phyloP scores from a whole-genome alignment of 1,284 basidiomycete genomes.

The Austroboletus novae-zelandiae region DNA sequence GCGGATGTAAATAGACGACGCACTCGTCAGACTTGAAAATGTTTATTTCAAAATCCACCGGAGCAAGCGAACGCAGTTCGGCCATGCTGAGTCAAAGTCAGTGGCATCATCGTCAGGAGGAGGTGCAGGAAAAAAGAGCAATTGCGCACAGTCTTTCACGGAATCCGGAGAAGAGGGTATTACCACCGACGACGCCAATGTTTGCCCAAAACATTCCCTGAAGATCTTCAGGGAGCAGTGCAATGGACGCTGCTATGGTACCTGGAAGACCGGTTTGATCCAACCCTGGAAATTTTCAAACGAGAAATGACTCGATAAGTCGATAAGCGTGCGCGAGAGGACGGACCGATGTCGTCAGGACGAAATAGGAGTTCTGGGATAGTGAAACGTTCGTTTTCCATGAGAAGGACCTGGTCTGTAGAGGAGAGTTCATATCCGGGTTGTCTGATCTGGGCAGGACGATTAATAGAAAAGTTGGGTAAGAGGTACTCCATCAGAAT shows the following conservation, averaged over 20 bases:
- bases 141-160: conserved; percentile 66
- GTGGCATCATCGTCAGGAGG: conserved; percentile 5
- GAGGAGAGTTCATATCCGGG: conserved; percentile 51
- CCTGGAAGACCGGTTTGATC: conserved; percentile 78
- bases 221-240: conserved; percentile 69
- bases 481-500: conserved; percentile 88
- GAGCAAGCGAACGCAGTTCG: conserved; percentile 78
- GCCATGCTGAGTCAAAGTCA: conserved; percentile 42
- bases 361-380: conserved; percentile 89
- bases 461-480: conserved; percentile 79
- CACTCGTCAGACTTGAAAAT: conserved; percentile 75
- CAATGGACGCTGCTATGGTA: conserved; percentile 75
- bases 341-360: conserved; percentile 83
- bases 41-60: conserved; percentile 69
- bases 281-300: conserved; percentile 53
- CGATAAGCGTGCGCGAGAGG: conserved; percentile 6
- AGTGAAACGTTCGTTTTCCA: conserved; percentile 88
- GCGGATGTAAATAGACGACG: conserved; percentile 31
- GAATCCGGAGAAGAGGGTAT: conserved; percentile 74
- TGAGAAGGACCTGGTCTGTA: conserved; percentile 78
- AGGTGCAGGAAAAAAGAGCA: conserved; percentile 10
- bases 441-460: conserved; percentile 63
- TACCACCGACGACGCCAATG: conserved; percentile 87
- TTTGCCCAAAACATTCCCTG: conserved; percentile 94
- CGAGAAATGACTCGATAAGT: conserved; percentile 3